Conservation (phyloP, 2,329 filamentous ascomycete species). For the Chrysoporthe cubensis region DNA sequence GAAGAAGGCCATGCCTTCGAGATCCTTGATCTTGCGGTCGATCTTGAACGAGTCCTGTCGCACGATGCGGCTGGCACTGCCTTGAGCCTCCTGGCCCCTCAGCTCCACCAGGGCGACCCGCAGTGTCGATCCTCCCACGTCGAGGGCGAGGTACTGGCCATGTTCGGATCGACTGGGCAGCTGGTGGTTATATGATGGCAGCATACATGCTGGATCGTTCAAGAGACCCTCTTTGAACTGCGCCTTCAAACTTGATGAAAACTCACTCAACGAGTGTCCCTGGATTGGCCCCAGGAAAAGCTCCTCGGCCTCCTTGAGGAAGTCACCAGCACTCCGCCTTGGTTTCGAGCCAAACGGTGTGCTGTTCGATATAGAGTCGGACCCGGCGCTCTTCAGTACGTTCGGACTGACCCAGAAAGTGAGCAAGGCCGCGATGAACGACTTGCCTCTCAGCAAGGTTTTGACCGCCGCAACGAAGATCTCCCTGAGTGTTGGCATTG, state of each 20-base stretch:
- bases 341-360: conserved; percentile 28
- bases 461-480: conserved; percentile 59
- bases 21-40: conserved; percentile 55
- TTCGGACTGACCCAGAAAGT: conserved; percentile 56
- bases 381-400: conserved; percentile 35
- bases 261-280: conserved; percentile 47
- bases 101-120: conserved; percentile 67
- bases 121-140: conserved; percentile 72
- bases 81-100: conserved; percentile 46
- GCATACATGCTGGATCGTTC: conserved; percentile 61
- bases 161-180: conserved; percentile 63
- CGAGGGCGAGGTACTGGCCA: conserved; percentile 65
- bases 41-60: conserved; percentile 62
- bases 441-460: conserved; percentile 63
- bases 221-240: conserved; percentile 60
- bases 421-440: conserved; percentile 60
- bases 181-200: conserved; percentile 68
- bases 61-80: conserved; percentile 54
- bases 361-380: conserved; percentile 5
- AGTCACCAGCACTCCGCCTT: conserved; percentile 49
- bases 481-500: conserved; percentile 61
- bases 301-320: conserved; percentile 60
- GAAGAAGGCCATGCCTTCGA: conserved; percentile 65
- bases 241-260: conserved; percentile 55
- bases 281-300: conserved; percentile 54